Evolutionary conservation across 148 eudicot species (phyloP), one percentile per base, ranked within the genome.

Genomic region (Chenopodium suecicum): DNA sequence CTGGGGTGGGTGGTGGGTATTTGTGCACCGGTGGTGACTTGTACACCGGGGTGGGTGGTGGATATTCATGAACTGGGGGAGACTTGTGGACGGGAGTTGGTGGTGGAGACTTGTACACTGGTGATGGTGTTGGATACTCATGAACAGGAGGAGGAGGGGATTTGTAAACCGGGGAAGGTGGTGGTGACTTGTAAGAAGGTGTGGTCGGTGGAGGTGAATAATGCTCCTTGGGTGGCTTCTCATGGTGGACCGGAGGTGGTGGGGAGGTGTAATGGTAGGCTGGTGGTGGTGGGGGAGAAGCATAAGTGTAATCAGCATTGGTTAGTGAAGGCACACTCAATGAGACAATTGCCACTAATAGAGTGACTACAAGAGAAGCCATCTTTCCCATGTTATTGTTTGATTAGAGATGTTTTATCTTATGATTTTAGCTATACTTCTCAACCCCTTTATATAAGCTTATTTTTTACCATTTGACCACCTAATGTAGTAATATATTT

Each of bases 211-310:
- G 84, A n/a, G 85, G 73, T 32, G 83, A 79, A 8, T 63, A 20
- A 22, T n/a, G 72, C 0, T 41, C 44, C 44, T 41, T 41, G 44
- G 44, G 44, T 41, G 44, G 44, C 44, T 41, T 41, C 44, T 41
- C 44, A 6, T 41, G 44, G 66, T 81, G 75, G 0, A 81, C 75
- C 1, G 83, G 83, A 4, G 79, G 79, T 69, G 85, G 66, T 2
- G 81, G 84, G 7, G 87, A 77, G 29, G 76, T 68, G 74, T 77
- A 78, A 58, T 69, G 68, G 81, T 16, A 76, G 32, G 44, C 44
- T 41, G 44, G 44, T 1, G 87, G 89, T 4, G 84, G 86, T 46
- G 88, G 84, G 9, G 91, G 90, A 62, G 89, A 89, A n/a, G 86
- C 29, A 80, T 87, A 87, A 0, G 9, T 69, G 88, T 89, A 88